These are phyloP conservation scores for Cryphonectria japonica DNA, from an alignment of 2,329 filamentous ascomycete species.

Conservation along the genomic window DNA sequence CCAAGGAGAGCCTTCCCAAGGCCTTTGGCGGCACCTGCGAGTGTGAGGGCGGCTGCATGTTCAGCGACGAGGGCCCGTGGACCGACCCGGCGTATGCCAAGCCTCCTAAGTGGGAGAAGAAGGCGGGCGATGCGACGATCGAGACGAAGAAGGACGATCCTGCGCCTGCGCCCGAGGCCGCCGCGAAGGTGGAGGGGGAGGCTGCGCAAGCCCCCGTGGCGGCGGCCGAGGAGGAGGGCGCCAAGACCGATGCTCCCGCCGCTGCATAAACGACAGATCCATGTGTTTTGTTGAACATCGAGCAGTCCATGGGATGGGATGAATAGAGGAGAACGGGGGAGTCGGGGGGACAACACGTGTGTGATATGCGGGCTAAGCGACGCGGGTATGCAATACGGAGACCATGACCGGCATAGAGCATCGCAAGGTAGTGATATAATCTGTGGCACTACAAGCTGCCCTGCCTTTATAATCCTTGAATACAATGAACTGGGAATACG, in stretches of 20 bases:
- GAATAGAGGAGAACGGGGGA: neutral
- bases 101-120: slow-evolving; percentile 67
- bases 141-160: slow-evolving; percentile 41
- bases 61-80: slow-evolving; percentile 94
- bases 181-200: neutral
- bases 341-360: neutral
- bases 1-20: slow-evolving; percentile 86
- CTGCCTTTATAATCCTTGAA: slow-evolving; percentile 8
- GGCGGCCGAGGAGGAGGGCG: slow-evolving; percentile 40
- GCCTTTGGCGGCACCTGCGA: slow-evolving; percentile 82
- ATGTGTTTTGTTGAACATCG: slow-evolving; percentile 6
- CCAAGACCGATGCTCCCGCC: slow-evolving; percentile 41
- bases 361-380: neutral
- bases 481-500: neutral
- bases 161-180: slow-evolving; percentile 36
- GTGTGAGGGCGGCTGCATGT: slow-evolving; percentile 79
- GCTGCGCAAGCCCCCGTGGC: slow-evolving; percentile 36
- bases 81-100: slow-evolving; percentile 69
- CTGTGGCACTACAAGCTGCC: slow-evolving; percentile 12
- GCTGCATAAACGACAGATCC: slow-evolving; percentile 41
- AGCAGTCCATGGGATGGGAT: neutral
- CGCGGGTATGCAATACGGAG: neutral
- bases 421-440: slow-evolving; percentile 2
- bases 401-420: slow-evolving; percentile 3
- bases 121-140: slow-evolving; percentile 39